Evolutionary conservation across 176 grass and related monocot genomes (phyloP), one percentile per base, ranked within the genome.

Genomic region (Eragrostis nindensis): DNA sequence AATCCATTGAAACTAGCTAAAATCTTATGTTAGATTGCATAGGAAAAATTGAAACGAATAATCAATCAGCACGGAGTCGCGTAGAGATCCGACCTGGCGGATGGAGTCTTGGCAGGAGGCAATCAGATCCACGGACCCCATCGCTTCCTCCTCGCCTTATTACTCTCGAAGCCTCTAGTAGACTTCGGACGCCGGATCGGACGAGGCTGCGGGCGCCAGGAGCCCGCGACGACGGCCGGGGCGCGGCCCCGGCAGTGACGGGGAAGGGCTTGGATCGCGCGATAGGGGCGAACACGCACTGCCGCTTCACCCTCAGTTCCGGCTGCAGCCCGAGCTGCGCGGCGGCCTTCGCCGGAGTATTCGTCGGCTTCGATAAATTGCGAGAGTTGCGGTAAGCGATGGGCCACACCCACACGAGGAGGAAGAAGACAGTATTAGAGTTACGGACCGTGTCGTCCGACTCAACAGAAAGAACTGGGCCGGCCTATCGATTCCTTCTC

Each of bases 111-210:
- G 76, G 86, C 90, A 98, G 74, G 92, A 83, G 57, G 75, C 84
- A 73, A 95, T 91, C 59, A 98, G 92, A 91, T 98, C 90, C 55
- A 91, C 75, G 18, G 90, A 93, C 45, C 76, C 96, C 96, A 98
- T 98, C 8, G 54, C 57, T 11, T 26, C 49, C 46, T 62, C 17
- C 48, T 41, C 61, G 66, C 18, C 56, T 74, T 66, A 12, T 15
- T 46, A 44, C 17, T 49, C 22, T 18, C 11, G 5, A 18, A 71
- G 5, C 68, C 44, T 27, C 68, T 1, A 52, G 7, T 32, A 50
- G 0, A 5, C n/a, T n/a, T 45, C n/a, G 13, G 11, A n/a, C 7
- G 44, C 3, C 45, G 17, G 70, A 52, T 72, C 46, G 26, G 7
- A 49, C 15, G 26, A 52, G 46, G 70, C 0, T 4, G 70, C 8